A percentile compares a stretch with the other conserved stretches of the same genome.
Evolutionary conservation across 768 basidiomycete species (phyloP).

Genomic region (Cubamyces sp.): DNA sequence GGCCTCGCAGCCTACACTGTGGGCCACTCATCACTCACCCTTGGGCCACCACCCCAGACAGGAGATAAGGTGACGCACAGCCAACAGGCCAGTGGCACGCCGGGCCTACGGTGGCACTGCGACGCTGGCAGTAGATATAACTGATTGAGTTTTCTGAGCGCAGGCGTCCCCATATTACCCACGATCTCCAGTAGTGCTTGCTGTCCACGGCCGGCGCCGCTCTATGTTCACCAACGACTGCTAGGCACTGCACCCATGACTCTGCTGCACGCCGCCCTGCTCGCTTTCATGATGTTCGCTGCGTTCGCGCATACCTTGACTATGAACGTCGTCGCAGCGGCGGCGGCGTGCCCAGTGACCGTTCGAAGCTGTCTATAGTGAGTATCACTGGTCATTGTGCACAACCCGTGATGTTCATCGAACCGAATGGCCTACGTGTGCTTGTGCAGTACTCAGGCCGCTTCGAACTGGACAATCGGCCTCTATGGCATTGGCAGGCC

Average conservation of each 20-base stretch:
- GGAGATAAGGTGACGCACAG: conserved; percentile 1
- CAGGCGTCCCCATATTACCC: background rate
- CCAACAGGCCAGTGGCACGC: background rate
- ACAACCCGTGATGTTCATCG: background rate
- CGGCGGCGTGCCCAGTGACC: background rate
- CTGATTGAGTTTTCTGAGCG: background rate
- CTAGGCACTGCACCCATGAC: no score
- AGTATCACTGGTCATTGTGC: no score
- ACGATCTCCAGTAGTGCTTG: background rate
- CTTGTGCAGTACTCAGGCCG: no score
- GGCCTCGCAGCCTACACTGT: background rate
- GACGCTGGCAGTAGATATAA: background rate
- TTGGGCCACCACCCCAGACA: background rate
- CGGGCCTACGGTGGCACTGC: background rate
- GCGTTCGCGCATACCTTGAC: background rate
- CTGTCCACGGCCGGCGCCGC: background rate
- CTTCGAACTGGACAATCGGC: no score
- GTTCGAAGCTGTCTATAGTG: background rate
- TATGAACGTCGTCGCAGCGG: background rate
- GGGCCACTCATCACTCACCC: background rate
- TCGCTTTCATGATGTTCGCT: background rate
- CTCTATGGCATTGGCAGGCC: no score
- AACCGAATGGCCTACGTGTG: no score
- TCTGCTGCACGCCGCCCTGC: background rate
- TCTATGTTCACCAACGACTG: background rate